Base-by-base conservation (phyloP, 2,329 filamentous ascomycete species). In the Fusarium sp. region DNA sequence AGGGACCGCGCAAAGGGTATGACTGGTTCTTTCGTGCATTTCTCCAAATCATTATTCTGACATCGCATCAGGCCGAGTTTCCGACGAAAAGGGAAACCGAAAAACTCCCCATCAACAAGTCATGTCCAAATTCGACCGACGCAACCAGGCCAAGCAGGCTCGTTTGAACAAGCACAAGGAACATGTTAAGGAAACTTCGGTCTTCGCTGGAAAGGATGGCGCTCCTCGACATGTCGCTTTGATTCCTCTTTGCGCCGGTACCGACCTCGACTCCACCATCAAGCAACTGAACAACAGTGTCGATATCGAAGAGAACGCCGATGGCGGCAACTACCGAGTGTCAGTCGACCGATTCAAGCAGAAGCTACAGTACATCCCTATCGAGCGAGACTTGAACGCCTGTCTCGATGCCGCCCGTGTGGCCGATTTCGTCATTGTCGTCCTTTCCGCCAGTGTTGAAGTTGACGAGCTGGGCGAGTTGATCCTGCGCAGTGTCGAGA, bases 91-190 rank as follows among this genome's bases (percentile, higher is more conserved):
- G 75, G 90, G 91, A 66, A 85, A 86, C 74, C 90, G 95, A 77
- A 97, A 93, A 81, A 97, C 95, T 18, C 93, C 93, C 58, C 93
- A 97, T 80, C 96, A 99, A 80, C 93, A 97, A 83, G 89, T 98
- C 82, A 95, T 98, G 93, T 97, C 94, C 63, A 99, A 98, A 82
- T 88, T 99, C 79, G 94, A 97, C 81, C 92, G 96, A 64, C 90
- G 93, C 75, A 98, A 99, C 81, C 93, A 97, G 84, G 93, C 93
- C 74, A 95, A 95, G 81, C 96, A 99, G 84, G 90, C 91, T 80
- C 92, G 95, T 75, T 84, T 92, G 67, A 86, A 90, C 73, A 98
- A 98, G 81, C 90, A 94, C 77, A 90, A 90, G 77, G 93, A 96
- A 74, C 92, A 96, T 77, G 86, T 92, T 49, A 91, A 92, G 72